Percentiles rank a stretch among this genome's conserved stretches.
phyloP scores from a whole-genome alignment of 257 asterid species.

The Nicotiana undulata region DNA sequence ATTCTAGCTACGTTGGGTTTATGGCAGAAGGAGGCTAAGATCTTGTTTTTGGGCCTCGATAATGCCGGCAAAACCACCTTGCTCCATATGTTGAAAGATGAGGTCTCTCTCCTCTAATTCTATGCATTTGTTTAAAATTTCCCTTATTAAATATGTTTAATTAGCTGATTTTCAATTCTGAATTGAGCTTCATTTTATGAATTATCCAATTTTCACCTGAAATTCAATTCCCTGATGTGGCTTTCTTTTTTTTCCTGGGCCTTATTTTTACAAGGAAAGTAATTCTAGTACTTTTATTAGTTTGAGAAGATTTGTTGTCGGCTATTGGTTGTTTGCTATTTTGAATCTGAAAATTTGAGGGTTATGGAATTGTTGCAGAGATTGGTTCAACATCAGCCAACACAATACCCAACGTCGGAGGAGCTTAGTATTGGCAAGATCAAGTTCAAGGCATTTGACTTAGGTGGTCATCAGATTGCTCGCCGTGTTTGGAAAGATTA shows the following conservation, averaged over 20 bases:
- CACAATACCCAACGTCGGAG: slow-evolving; percentile 84
- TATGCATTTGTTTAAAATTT: background rate
- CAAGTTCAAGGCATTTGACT: slow-evolving; percentile 86
- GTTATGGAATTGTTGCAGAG: slow-evolving; percentile 48
- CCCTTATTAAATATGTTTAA: background rate
- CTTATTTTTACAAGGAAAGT: background rate
- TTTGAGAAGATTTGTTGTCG: background rate
- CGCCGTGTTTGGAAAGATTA: slow-evolving; percentile 94
- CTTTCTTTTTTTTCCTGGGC: too few species aligned
- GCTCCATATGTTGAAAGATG: slow-evolving; percentile 92
- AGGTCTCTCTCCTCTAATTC: slow-evolving; percentile 31
- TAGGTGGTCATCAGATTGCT: slow-evolving; percentile 95
- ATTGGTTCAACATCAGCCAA: slow-evolving; percentile 88
- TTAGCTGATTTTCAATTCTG: background rate
- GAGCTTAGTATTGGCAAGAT: slow-evolving; percentile 87
- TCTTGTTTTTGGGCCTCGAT: slow-evolving; percentile 86
- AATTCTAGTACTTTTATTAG: background rate
- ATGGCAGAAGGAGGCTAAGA: slow-evolving; percentile 98
- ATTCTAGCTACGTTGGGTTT: slow-evolving; percentile 82
- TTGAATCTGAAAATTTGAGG: slow-evolving; percentile 1
- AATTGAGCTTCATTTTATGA: background rate
- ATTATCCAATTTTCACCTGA: background rate
- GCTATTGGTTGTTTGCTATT: background rate
- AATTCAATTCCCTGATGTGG: background rate
- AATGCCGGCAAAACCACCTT: slow-evolving; percentile 95